Base-by-base conservation (phyloP, 2,329 filamentous ascomycete species). In the Ambrosiella cleistominuta region DNA sequence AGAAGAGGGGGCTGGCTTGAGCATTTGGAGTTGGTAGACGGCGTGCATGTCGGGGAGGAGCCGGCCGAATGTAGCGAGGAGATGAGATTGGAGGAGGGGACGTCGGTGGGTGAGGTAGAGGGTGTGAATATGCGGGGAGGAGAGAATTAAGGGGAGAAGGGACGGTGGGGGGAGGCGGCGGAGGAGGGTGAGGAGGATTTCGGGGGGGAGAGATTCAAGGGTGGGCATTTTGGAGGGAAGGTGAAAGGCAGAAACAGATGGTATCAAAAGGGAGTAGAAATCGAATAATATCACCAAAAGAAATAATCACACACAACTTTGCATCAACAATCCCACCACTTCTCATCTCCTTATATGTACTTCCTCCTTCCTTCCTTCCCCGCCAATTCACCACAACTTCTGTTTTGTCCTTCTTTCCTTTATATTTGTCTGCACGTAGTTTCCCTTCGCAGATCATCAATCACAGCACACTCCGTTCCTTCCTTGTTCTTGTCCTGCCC, bases 11-110 rank as follows among this genome's bases (percentile, higher is more conserved):
- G 50, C 35, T 3, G 59, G 59, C 39, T 60, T 53, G 6, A 60
- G 53, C 51, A 56, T 53, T 35, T 61, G 59, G 12, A 61, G 19
- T 49, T 56, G 56, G 15, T 56, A 61, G 12, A 61, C 53, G 3
- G 49, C 35, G 27, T 61, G 56, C 8, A 61, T 42, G 12, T 61
- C 59, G 35, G 49, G 37, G 35, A 61, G 53, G 19, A 61, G 56
- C 36, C 37, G 39, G 15, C 44, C 59, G 53, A 61, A 61, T 27
- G 57, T 52, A 7, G 52, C 12, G 15, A 49, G 37, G 13, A 61
- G 38, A 37, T 61, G 44, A 9, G 42, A 15, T 35, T 61, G 59
- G 12, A 61, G 45, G 38, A 61, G 39, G 13, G 44, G 56, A 12
- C 56, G 59, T 1, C 56, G 59, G 45, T 61, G 55, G 3, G 38